phyloP scores from a whole-genome alignment of 352 stramenopile genomes.

The Peronospora farinosa region DNA sequence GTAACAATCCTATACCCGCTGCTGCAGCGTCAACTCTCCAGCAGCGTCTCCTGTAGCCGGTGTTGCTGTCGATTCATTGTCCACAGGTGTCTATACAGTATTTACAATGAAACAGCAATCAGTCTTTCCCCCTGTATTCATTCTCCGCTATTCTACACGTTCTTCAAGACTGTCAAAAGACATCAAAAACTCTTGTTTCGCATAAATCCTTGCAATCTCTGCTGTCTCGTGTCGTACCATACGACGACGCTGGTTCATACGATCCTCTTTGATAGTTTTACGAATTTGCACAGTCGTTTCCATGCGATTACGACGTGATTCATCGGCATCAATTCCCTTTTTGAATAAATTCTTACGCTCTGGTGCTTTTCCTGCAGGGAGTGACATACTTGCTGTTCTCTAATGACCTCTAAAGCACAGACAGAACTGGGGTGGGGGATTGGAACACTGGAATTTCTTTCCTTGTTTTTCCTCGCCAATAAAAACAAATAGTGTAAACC shows the following conservation, averaged over 20 bases:
- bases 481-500: slow-evolving; percentile 21
- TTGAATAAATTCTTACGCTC: slow-evolving; percentile 77
- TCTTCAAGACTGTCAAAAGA: slow-evolving; percentile 1
- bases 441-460: no score
- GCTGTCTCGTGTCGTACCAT: slow-evolving; percentile 38
- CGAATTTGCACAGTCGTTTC: slow-evolving; percentile 83
- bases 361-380: slow-evolving; percentile 55
- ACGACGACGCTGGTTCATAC: slow-evolving; percentile 66
- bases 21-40: slow-evolving; percentile 46
- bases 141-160: slow-evolving; percentile 9
- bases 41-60: slow-evolving; percentile 30
- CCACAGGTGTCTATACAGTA: slow-evolving; percentile 16
- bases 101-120: slow-evolving; percentile 15
- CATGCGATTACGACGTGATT: slow-evolving; percentile 62
- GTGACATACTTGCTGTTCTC: slow-evolving; percentile 69
- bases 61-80: slow-evolving; percentile 14
- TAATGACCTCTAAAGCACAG: no score
- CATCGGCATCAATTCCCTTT: slow-evolving; percentile 73
- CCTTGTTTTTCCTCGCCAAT: slow-evolving; percentile 29
- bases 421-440: no score
- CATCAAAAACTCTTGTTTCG: neutral
- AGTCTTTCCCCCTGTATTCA: slow-evolving; percentile 3
- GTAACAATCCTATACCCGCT: slow-evolving; percentile 32
- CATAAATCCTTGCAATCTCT: neutral
- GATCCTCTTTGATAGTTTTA: slow-evolving; percentile 79